Evolutionary conservation across 352 stramenopile genomes (phyloP), one percentile per base, ranked within the genome.

Genomic region (Globisporangium spinosum): DNA sequence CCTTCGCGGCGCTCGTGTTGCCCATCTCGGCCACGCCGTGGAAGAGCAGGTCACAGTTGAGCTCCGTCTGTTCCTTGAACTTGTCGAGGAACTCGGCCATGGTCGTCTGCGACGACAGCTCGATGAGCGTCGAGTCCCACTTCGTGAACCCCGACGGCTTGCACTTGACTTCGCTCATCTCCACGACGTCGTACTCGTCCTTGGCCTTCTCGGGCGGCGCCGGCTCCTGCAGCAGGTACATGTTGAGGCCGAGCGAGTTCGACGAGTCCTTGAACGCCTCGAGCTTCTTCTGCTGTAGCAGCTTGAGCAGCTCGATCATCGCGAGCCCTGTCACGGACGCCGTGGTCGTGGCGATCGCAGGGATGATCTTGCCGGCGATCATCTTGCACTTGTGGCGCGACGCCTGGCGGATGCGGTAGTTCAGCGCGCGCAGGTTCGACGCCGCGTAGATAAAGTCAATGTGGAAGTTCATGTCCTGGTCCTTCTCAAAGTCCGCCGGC

Each of bases 291-390:
- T 78, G 79, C 74, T 97, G 89, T 22, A 98, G 64, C 35, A 95
- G 67, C 77, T 97, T 97, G 59, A 96, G 82, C 82, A 97, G 84
- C 71, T 96, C 82, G 3, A 95, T 68, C 73, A 99, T 98, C 73
- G 99, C 96, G 59, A 99, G 76, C 9, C 97, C 98, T 1, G 97
- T 98, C 58, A 99, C 97, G 59, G 99, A 99, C 20, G 98, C 98
- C 74, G 99, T 99, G 10, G 98, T 99, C n/a, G 98, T 99, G 17
- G 98, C 97, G 82, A 99, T 99, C 27, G 98, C 98, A 17, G 97
- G 97, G 70, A 99, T 99, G 71, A 99, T 99, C 78, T 99, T 99
- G 54, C 98, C 98, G 9, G 98, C 98, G 70, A 99, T 99, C 74
- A 98, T 98, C 82, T 99, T 99, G 74, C 97, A 93, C 68, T 93